phyloP scores from a whole-genome alignment of 768 basidiomycete species.

The Agaricus subrufescens region DNA sequence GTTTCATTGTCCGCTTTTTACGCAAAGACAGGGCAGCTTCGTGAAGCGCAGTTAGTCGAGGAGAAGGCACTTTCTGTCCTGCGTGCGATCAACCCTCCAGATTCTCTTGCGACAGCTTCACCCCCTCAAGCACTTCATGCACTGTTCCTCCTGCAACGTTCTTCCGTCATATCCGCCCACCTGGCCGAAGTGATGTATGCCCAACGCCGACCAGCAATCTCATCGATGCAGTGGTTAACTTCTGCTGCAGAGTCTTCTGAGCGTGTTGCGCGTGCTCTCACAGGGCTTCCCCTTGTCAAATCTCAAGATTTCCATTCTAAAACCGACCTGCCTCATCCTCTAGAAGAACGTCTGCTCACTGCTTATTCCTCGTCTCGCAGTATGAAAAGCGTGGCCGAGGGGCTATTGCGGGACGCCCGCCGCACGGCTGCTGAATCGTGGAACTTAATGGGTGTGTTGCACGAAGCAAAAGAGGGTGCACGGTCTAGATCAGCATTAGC shows the following conservation, averaged over 20 bases:
- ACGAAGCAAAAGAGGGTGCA: slow-evolving; percentile 38
- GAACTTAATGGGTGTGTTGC: slow-evolving; percentile 66
- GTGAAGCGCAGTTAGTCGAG: slow-evolving; percentile 52
- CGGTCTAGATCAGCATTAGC: slow-evolving; percentile 40
- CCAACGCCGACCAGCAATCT: slow-evolving; percentile 29
- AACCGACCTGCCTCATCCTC: slow-evolving; percentile 14
- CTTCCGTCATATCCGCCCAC: slow-evolving; percentile 69
- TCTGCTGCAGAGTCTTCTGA: slow-evolving; percentile 67
- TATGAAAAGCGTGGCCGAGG: slow-evolving; percentile 50
- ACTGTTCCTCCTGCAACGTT: slow-evolving; percentile 65
- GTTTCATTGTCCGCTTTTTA: slow-evolving; percentile 72
- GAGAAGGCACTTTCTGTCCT: slow-evolving; percentile 52
- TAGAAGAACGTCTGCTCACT: slow-evolving; percentile 31
- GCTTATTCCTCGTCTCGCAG: slow-evolving; percentile 41
- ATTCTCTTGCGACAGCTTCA: slow-evolving; percentile 37
- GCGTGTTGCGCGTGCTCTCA: slow-evolving; percentile 52
- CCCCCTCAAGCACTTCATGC: slow-evolving; percentile 60
- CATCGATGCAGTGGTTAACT: slow-evolving; percentile 52
- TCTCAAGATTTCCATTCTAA: slow-evolving; percentile 28
- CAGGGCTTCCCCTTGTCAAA: slow-evolving; percentile 32
- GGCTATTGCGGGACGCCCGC: slow-evolving; percentile 63
- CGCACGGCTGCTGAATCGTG: slow-evolving; percentile 71
- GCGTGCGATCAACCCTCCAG: slow-evolving; percentile 46
- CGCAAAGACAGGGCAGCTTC: slow-evolving; percentile 52
- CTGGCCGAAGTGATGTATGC: slow-evolving; percentile 69